These are phyloP conservation scores for Sphagnum fallax DNA, from an alignment of 228 moss, liverwort and hornwort genomes.

Conservation along the genomic window DNA sequence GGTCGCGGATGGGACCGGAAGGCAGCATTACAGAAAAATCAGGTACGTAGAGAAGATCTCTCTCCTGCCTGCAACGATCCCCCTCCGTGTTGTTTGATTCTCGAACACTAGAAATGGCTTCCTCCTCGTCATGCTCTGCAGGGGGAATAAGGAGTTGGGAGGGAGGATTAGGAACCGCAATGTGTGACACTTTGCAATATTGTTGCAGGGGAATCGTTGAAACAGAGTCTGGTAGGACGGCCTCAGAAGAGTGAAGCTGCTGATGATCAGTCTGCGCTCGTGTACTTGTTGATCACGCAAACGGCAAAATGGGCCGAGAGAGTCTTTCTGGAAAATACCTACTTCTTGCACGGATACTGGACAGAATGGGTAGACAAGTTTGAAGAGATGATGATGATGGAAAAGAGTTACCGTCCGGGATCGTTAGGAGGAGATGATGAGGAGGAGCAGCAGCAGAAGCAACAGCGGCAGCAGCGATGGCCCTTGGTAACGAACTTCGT, in stretches of 20 bases:
- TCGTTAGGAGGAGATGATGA: constrained; percentile 15
- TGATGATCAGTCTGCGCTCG: constrained; percentile 35
- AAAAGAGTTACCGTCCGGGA: constrained; percentile 21
- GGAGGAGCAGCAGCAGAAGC: no score
- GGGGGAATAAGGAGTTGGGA: no score
- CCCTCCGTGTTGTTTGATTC: no score
- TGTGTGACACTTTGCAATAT: no score
- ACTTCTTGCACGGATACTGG: constrained; percentile 37
- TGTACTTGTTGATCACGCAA: constrained; percentile 23
- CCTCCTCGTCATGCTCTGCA: no score
- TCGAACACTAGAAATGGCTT: no score
- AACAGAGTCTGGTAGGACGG: constrained; percentile 23
- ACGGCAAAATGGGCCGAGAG: constrained; percentile 19
- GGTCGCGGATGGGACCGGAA: constrained; percentile 41
- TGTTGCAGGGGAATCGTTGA: constrained; percentile 21
- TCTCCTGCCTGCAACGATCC: no score
- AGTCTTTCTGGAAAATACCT: constrained; percentile 25
- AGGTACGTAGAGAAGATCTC: constrained; percentile 6
- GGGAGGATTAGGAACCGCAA: no score
- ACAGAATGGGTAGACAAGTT: constrained; percentile 27
- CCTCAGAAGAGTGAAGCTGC: constrained; percentile 12
- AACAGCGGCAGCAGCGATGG: constrained; percentile 6
- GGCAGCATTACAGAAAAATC: constrained; percentile 20
- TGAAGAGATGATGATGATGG: constrained; percentile 13
- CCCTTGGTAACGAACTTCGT: constrained; percentile 38